Evolutionary conservation across 2,329 filamentous ascomycete genomes (phyloP).

Genomic region (Exophiala sp.): DNA sequence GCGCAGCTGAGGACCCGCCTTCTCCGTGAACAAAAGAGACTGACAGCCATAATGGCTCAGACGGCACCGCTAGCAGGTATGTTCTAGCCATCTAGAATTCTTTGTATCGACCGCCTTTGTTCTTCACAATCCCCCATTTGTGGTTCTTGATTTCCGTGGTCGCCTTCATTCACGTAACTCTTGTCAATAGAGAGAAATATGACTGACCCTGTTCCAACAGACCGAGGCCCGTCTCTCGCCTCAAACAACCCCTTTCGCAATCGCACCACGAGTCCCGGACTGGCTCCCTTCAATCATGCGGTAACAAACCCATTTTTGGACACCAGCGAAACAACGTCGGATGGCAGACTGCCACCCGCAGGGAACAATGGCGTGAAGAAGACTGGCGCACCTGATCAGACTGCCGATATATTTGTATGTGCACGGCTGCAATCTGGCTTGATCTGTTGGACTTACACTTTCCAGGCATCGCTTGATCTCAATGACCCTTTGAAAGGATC

Average conservation of each 20-base stretch:
- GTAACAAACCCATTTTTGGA: conserved; percentile 64
- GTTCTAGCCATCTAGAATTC: neutral
- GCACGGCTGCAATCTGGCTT: neutral
- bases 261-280: conserved; percentile 33
- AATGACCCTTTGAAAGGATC: conserved; percentile 26
- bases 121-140: neutral
- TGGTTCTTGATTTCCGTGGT: neutral
- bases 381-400: conserved; percentile 7
- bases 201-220: conserved; percentile 20
- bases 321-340: conserved; percentile 34
- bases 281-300: conserved; percentile 45
- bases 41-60: conserved; percentile 17
- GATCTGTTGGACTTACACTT: conserved; percentile 1
- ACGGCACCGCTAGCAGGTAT: conserved; percentile 16
- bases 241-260: conserved; percentile 53
- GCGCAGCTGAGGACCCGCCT: no score
- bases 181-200: neutral
- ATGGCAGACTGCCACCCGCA: conserved; percentile 4
- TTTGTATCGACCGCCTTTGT: neutral
- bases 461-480: conserved; percentile 14
- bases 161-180: neutral
- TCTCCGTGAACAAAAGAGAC: neutral
- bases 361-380: neutral
- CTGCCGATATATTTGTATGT: conserved; percentile 22
- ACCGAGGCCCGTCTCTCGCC: conserved; percentile 27